phyloP scores from a whole-genome alignment of 1,139 yeast genomes.

The Suhomyces chickasaworum region DNA sequence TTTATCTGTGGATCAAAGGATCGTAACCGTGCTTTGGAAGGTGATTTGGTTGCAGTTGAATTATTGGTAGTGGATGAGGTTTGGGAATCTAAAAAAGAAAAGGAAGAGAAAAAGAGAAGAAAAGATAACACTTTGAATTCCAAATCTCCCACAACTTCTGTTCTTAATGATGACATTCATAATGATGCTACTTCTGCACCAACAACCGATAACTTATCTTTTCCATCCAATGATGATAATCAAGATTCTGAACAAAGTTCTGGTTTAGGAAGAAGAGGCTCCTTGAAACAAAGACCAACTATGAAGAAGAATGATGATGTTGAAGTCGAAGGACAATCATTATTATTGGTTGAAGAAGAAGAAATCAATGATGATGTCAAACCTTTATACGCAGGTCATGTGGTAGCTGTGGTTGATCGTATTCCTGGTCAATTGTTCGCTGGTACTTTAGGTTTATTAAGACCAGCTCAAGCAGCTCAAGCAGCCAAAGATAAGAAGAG shows the following conservation, averaged over 20 bases:
- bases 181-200: slow-evolving; percentile 67
- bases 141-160: slow-evolving; percentile 36
- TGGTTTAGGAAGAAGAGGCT: slow-evolving; percentile 77
- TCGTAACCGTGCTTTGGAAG: slow-evolving; percentile 95
- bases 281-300: slow-evolving; percentile 94
- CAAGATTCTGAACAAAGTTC: slow-evolving; percentile 24
- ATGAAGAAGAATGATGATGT: slow-evolving; percentile 98
- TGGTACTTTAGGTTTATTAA: slow-evolving; percentile 87
- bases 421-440: slow-evolving; percentile 95
- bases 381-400: slow-evolving; percentile 97
- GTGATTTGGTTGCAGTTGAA: slow-evolving; percentile 95
- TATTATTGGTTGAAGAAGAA: slow-evolving; percentile 89
- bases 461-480: slow-evolving; percentile 96
- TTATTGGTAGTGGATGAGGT: slow-evolving; percentile 93
- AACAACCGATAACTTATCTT: slow-evolving; percentile 13
- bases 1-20: slow-evolving; percentile 99
- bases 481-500: slow-evolving; percentile 70
- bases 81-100: slow-evolving; percentile 94
- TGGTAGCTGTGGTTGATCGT: slow-evolving; percentile 95
- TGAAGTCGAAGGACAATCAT: slow-evolving; percentile 96
- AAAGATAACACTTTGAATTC: slow-evolving; percentile 58
- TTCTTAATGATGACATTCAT: slow-evolving; percentile 62
- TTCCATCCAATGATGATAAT: slow-evolving; percentile 22
- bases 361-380: slow-evolving; percentile 90
- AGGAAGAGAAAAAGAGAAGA: slow-evolving; percentile 94